Evolutionary conservation across 139 green algal genomes (phyloP), one percentile per base, ranked within the genome.

Genomic region (Tetraselmis striata): DNA sequence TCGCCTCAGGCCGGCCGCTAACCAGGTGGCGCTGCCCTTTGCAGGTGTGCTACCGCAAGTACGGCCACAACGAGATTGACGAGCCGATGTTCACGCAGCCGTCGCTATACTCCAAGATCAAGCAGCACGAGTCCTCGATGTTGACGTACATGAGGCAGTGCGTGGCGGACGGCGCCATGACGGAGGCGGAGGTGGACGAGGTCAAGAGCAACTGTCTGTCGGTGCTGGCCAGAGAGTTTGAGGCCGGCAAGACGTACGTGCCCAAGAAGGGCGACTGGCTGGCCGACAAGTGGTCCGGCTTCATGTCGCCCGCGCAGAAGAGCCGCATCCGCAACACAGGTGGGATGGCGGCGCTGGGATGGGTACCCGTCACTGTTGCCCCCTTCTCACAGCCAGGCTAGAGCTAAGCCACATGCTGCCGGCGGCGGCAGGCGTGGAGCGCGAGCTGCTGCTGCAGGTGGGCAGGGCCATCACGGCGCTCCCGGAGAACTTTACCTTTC

Each of bases 1-100:
- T n/a, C n/a, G n/a, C n/a, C n/a, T n/a, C n/a, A n/a, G n/a, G n/a
- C n/a, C n/a, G n/a, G n/a, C n/a, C n/a, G n/a, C n/a, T n/a, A n/a
- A n/a, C n/a, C n/a, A n/a, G n/a, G n/a, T n/a, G n/a, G n/a, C n/a
- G n/a, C n/a, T n/a, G n/a, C n/a, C n/a, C n/a, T n/a, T n/a, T n/a
- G n/a, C n/a, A n/a, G n/a, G n/a, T 89, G 75, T 89, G 85, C 86
- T 94, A 95, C 87, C 88, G 94, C 80, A 92, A 93, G 82, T 91
- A 94, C 80, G 94, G 94, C 1, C 96, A 99, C 92, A 99, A 99
- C 85, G 96, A 99, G 89, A 98, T 99, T 78, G 96, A 99, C 79
- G 97, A 99, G 90, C 96, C 96, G 30, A 97, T 95, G 87, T 99
- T 99, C 89, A 99, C 96, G 29, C 95, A 99, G 92, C 96, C 96